Percentiles rank a stretch among this genome's conserved stretches.
phyloP scores from a whole-genome alignment of 2,329 filamentous ascomycete species.

The Akanthomyces uredinophilus region DNA sequence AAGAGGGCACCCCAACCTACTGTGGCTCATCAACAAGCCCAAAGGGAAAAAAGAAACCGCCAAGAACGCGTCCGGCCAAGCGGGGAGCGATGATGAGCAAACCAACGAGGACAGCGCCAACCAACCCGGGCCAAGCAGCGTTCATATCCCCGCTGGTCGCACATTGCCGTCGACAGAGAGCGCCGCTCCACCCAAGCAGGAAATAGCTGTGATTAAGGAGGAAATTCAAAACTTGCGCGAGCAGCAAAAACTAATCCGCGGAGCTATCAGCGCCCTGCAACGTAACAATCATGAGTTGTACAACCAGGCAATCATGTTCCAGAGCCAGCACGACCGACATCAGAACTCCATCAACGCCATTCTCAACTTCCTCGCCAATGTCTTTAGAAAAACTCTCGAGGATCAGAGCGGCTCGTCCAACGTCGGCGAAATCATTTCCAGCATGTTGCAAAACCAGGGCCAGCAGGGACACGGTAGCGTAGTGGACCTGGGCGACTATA shows the following conservation, averaged over 20 bases:
- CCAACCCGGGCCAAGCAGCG: conserved; percentile 18
- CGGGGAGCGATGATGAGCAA: conserved; percentile 59
- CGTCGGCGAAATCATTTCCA: conserved; percentile 77
- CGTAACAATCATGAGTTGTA: conserved; percentile 85
- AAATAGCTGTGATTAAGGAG: conserved; percentile 70
- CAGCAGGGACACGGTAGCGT: conserved; percentile 50
- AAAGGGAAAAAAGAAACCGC: conserved; percentile 56
- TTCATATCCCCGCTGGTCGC: conserved; percentile 20
- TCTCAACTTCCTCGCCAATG: conserved; percentile 90
- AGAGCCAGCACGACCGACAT: conserved; percentile 89
- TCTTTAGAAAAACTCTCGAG: conserved; percentile 90
- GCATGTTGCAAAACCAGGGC: conserved; percentile 58
- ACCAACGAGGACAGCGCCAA: conserved; percentile 34
- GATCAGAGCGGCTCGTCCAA: conserved; percentile 72
- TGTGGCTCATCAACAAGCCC: conserved; percentile 96
- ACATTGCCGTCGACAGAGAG: conserved; percentile 40
- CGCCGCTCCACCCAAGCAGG: conserved; percentile 58
- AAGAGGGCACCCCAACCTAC: conserved; percentile 81
- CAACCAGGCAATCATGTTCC: conserved; percentile 81
- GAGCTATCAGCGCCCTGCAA: conserved; percentile 72
- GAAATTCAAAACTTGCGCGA: conserved; percentile 79
- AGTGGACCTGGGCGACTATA: conserved; percentile 56
- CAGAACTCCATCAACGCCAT: conserved; percentile 99
- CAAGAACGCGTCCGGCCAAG: conserved; percentile 60
- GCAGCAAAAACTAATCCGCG: conserved; percentile 81